phyloP scores from a whole-genome alignment of 108 stramenopile species.

The Chaetoceros tenuissimus region DNA sequence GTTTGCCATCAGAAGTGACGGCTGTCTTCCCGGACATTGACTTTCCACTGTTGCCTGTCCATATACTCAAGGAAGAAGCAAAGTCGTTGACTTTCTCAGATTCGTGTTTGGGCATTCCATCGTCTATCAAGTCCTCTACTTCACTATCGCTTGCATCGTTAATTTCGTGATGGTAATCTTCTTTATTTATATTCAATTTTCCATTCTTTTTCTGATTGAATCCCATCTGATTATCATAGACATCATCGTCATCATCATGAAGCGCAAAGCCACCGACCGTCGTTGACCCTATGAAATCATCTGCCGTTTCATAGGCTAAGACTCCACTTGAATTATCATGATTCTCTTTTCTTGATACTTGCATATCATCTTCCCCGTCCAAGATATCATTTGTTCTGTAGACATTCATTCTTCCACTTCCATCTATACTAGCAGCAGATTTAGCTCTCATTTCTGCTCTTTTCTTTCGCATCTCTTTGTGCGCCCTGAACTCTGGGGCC shows the following conservation, averaged over 20 bases:
- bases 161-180: slow-evolving; percentile 38
- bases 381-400: neutral
- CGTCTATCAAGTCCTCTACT: slow-evolving; percentile 6
- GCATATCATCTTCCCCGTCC: slow-evolving; percentile 16
- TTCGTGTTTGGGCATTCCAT: neutral
- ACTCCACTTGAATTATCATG: slow-evolving; percentile 39
- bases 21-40: slow-evolving; percentile 1
- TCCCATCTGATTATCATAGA: slow-evolving; percentile 35
- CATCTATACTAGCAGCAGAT: slow-evolving; percentile 6
- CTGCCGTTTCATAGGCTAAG: slow-evolving; percentile 36
- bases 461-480: slow-evolving; percentile 39
- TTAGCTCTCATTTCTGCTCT: slow-evolving; percentile 36
- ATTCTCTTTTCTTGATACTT: neutral
- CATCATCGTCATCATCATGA: slow-evolving; percentile 80
- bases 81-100: neutral
- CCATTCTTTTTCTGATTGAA: slow-evolving; percentile 1
- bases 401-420: neutral
- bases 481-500: slow-evolving; percentile 65
- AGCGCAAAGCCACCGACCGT: slow-evolving; percentile 74
- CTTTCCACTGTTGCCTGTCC: slow-evolving; percentile 1
- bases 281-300: slow-evolving; percentile 69
- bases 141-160: slow-evolving; percentile 33
- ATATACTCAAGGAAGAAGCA: slow-evolving; percentile 9
- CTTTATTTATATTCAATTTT: slow-evolving; percentile 11
- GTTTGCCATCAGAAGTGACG: slow-evolving; percentile 27